Conservation (phyloP, 306 rosid genomes). For the Inga oerstediana region DNA sequence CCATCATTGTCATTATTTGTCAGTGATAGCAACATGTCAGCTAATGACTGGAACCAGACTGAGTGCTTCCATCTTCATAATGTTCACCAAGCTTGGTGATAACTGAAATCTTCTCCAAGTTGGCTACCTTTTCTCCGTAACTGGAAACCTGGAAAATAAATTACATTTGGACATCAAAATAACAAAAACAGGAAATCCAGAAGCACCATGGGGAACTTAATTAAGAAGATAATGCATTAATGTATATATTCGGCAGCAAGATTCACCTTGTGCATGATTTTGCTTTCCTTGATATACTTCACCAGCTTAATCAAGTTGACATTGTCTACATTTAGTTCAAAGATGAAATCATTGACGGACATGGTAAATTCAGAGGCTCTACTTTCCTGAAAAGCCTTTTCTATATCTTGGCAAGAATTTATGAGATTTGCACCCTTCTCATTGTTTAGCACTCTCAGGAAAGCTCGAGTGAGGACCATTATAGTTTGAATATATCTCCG, state of each 20-base stretch:
- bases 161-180: conserved; percentile 31
- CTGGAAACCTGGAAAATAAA: conserved; percentile 67
- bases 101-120: conserved; percentile 43
- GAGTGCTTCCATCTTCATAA: conserved; percentile 68
- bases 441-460: conserved; percentile 54
- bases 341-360: conserved; percentile 85
- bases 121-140: conserved; percentile 71
- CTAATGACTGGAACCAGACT: conserved; percentile 79
- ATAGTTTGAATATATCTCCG: conserved; percentile 93
- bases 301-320: conserved; percentile 83
- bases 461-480: conserved; percentile 70
- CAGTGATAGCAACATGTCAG: conserved; percentile 66
- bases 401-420: conserved; percentile 42
- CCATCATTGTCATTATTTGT: conserved; percentile 84
- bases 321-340: conserved; percentile 80
- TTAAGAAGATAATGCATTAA: conserved; percentile 13
- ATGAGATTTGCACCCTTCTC: conserved; percentile 46
- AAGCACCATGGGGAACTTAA: conserved; percentile 13
- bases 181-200: conserved; percentile 22
- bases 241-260: conserved; percentile 21
- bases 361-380: conserved; percentile 53
- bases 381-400: conserved; percentile 50
- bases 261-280: conserved; percentile 91
- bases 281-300: conserved; percentile 86
- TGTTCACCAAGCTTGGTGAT: conserved; percentile 28